These are phyloP conservation scores for Auricularia sp. DNA, from an alignment of 768 basidiomycete genomes.

Conservation along the genomic window DNA sequence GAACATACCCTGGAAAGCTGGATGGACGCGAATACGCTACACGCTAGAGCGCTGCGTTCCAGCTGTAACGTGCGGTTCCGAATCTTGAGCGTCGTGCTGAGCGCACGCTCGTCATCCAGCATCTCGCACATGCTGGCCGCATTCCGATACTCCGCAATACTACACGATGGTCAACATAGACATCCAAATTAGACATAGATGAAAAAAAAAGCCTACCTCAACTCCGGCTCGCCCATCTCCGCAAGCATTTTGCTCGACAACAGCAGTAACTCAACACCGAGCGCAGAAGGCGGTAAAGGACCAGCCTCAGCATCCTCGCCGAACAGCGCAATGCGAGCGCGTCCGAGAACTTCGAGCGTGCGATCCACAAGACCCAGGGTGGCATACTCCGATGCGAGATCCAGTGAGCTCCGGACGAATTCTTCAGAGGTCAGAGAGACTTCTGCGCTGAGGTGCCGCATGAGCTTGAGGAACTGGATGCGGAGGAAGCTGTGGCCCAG, in stretches of 20 bases:
- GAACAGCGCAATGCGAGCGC: slow-evolving; percentile 37
- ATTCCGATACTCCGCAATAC: slow-evolving; percentile 39
- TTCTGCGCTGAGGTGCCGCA: slow-evolving; percentile 50
- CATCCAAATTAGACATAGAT: slow-evolving; percentile 7
- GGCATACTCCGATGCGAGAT: slow-evolving; percentile 72
- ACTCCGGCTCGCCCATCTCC: slow-evolving; percentile 2
- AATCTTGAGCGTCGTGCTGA: slow-evolving; percentile 48
- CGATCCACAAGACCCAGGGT: slow-evolving; percentile 65
- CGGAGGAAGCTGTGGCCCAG: slow-evolving; percentile 57
- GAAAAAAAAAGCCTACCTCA: slow-evolving; percentile 16
- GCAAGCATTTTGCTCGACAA: slow-evolving; percentile 45
- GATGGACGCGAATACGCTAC: slow-evolving; percentile 57
- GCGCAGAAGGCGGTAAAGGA: slow-evolving; percentile 45
- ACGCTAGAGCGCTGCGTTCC: slow-evolving; percentile 65
- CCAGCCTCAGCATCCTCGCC: slow-evolving; percentile 41
- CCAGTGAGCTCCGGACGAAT: slow-evolving; percentile 53
- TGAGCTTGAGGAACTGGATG: slow-evolving; percentile 55
- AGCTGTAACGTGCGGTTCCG: slow-evolving; percentile 46
- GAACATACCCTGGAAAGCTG: slow-evolving; percentile 52
- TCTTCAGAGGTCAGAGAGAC: slow-evolving; percentile 40
- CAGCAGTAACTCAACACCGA: slow-evolving; percentile 58
- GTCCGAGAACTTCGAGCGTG: slow-evolving; percentile 57
- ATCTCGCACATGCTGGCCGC: slow-evolving; percentile 42
- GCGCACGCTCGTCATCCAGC: slow-evolving; percentile 34
- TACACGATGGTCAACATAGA: background rate